Base-by-base conservation (phyloP, 345 rosid genomes). In the Angophora floribunda region DNA sequence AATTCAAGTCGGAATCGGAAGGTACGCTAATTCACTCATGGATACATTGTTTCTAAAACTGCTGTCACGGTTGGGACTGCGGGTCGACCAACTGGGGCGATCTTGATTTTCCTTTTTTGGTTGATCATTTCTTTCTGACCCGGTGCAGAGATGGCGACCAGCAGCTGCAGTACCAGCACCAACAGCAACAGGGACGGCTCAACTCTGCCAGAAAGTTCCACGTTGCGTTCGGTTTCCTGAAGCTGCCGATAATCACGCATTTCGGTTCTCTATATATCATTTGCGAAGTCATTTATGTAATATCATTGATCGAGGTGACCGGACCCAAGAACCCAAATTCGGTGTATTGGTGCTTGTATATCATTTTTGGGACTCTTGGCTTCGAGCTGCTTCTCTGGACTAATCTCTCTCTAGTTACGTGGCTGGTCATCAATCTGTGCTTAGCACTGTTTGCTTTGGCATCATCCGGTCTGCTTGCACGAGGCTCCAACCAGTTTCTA, bases 281-380 rank as follows among this genome's bases (percentile, higher is more conserved):
- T 14, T 59, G 67, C 0, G 67, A 59, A 59, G 67, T 59, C 30
- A 26, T 59, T 59, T 59, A 26, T 26, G 13, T 10, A 59, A 26
- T 59, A 59, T 59, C 67, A 26, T 26, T 59, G 30, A 59, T 59
- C 0, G 30, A 59, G 4, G 30, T 59, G 15, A 59, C 30, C 1
- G 15, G 67, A 26, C 67, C 67, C 4, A 0, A 26, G 0, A 26
- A 0, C 4, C 30, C 67, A 0, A 59, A 26, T 59, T 0, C 0
- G 67, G 30, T 26, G 30, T 59, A 59, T 5, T 59, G 30, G 67
- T 26, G 11, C 67, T 10, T 59, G 1, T 26, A 26, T 30, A 59
- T 59, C 15, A 13, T n/a, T 59, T 59, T 59, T 0, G 15, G 30
- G 67, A 26, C n/a, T 59, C 67, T 59, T 26, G 67, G 67, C 67